phyloP scores from a whole-genome alignment of 139 green algal species.

The Tetraselmis striata region DNA sequence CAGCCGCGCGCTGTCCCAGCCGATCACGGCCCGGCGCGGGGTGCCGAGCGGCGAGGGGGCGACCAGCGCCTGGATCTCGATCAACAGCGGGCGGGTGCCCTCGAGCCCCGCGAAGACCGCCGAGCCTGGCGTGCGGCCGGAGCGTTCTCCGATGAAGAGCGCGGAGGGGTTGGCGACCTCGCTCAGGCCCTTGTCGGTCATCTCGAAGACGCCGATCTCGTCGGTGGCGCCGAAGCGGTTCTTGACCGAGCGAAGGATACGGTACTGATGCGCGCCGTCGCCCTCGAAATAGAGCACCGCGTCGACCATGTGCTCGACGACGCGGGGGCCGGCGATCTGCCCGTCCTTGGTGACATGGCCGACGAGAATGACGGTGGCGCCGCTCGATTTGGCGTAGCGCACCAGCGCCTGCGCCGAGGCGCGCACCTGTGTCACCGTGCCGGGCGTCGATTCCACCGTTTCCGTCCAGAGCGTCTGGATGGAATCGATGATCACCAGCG shows the following conservation, averaged over 20 bases:
- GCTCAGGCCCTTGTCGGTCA: no score
- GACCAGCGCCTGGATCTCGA: conserved; percentile 87
- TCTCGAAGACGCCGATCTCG: conserved; percentile 86
- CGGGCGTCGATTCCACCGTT: conserved; percentile 52
- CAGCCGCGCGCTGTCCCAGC: no score
- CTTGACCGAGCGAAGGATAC: conserved; percentile 66
- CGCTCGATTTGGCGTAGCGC: no score
- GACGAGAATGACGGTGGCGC: no score
- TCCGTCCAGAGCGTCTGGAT: conserved; percentile 92
- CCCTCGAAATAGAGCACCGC: conserved; percentile 89
- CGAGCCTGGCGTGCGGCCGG: no score
- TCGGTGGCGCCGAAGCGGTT: conserved; percentile 78
- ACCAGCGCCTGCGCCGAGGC: no score
- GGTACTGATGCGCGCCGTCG: conserved; percentile 39
- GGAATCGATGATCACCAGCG: conserved; percentile 87
- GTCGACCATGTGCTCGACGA: conserved; percentile 94
- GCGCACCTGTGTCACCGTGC: conserved; percentile 62
- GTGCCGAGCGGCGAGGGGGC: no score
- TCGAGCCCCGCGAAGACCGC: no score
- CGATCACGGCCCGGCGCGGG: no score
- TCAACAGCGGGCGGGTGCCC: conserved; percentile 67
- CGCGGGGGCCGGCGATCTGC: conserved; percentile 78
- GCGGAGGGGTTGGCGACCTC: conserved; percentile 66
- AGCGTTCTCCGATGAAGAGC: conserved; percentile 53
- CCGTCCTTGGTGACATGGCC: no score